Conservation (phyloP, 2,329 filamentous ascomycete species). For the Sordariomycetes sp. region DNA sequence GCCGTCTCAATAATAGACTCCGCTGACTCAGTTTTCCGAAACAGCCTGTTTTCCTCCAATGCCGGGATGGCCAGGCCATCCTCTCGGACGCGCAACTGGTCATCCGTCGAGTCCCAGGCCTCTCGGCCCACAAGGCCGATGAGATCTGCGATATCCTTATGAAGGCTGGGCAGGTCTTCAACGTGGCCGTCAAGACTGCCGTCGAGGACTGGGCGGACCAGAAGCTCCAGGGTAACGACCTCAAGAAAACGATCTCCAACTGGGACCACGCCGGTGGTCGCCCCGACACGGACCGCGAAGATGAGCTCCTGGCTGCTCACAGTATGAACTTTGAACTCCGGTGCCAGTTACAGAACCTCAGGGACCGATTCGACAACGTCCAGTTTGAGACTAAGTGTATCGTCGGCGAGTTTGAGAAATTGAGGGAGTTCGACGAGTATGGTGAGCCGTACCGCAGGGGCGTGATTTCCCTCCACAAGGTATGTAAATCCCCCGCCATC, state of each 20-base stretch:
- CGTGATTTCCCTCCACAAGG: not conserved
- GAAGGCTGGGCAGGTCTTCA: slow-evolving; percentile 24
- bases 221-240: slow-evolving; percentile 1
- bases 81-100: slow-evolving; percentile 25
- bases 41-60: slow-evolving; percentile 23
- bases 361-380: slow-evolving; percentile 16
- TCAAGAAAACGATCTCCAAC: slow-evolving; percentile 2
- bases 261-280: slow-evolving; percentile 21
- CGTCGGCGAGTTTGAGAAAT: slow-evolving; percentile 15
- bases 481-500: not conserved
- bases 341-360: slow-evolving; percentile 3
- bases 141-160: slow-evolving; percentile 23
- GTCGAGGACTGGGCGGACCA: slow-evolving; percentile 4
- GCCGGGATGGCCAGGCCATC: slow-evolving; percentile 21
- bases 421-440: slow-evolving; percentile 5
- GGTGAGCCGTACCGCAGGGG: not conserved
- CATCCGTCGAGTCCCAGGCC: slow-evolving; percentile 26
- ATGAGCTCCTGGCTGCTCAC: not conserved
- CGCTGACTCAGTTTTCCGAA: not conserved
- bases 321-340: not conserved
- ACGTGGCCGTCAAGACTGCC: slow-evolving; percentile 2
- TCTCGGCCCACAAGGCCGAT: slow-evolving; percentile 20
- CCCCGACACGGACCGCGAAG: slow-evolving; percentile 22
- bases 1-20: not conserved
- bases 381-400: slow-evolving; percentile 16